A percentile compares a stretch with the other conserved stretches of the same genome.
Evolutionary conservation across 768 basidiomycete genomes (phyloP).

Genomic region (Coprinopsis marcescibilis): DNA sequence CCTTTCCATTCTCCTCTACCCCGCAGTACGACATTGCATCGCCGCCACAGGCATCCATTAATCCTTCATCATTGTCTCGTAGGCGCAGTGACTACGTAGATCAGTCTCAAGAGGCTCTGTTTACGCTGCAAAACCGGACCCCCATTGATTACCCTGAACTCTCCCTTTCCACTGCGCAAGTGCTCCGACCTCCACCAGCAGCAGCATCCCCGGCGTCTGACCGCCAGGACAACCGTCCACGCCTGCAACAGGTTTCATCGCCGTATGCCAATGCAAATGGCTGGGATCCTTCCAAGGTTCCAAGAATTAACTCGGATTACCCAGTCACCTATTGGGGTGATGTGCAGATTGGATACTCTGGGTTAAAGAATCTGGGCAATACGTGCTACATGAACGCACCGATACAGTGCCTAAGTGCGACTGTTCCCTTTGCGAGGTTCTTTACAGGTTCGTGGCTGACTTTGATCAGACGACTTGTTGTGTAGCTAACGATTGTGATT

Average conservation of each 20-base stretch:
- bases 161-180: conserved; percentile 31
- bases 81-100: conserved; percentile 79
- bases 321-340: conserved; percentile 84
- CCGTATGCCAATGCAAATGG: conserved; percentile 15
- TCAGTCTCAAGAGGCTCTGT: conserved; percentile 60
- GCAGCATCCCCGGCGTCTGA: conserved; percentile 67
- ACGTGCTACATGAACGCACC: conserved; percentile 99
- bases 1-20: conserved; percentile 31
- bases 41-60: conserved; percentile 83
- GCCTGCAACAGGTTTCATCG: conserved; percentile 34
- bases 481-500: conserved; percentile 11
- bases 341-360: conserved; percentile 70
- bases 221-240: conserved; percentile 69
- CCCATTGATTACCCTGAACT: conserved; percentile 82
- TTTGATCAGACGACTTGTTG: neutral
- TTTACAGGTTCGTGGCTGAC: conserved; percentile 63
- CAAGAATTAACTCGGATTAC: conserved; percentile 69
- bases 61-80: conserved; percentile 61
- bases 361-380: conserved; percentile 92
- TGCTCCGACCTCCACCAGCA: conserved; percentile 71
- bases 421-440: conserved; percentile 87
- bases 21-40: conserved; percentile 46
- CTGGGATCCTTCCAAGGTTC: conserved; percentile 46
- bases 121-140: conserved; percentile 25
- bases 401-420: conserved; percentile 93